Percentiles rank a stretch among this genome's conserved stretches.
phyloP scores from a whole-genome alignment of 495 filamentous ascomycete species.

The Bryoglossum gracile region DNA sequence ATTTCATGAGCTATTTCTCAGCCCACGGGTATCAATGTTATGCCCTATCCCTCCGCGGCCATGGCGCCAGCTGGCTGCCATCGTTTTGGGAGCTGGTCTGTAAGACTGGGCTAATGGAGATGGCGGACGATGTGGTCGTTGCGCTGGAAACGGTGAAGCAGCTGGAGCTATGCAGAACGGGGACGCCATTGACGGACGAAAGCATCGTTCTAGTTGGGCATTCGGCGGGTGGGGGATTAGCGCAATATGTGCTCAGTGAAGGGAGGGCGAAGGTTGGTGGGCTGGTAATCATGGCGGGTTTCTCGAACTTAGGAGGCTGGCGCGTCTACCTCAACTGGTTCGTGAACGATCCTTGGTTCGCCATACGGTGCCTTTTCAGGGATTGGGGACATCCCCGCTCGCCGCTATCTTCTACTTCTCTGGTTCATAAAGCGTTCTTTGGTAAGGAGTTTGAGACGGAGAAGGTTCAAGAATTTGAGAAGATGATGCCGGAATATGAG shows the following conservation, averaged over 20 bases:
- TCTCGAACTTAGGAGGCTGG: slow-evolving; percentile 40
- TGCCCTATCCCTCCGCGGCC: slow-evolving; percentile 41
- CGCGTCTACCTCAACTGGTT: slow-evolving; percentile 39
- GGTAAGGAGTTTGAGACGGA: slow-evolving; percentile 23
- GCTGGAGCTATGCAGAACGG: too few relatives aligned
- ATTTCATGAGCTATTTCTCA: slow-evolving; percentile 38
- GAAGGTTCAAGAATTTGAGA: slow-evolving; percentile 31
- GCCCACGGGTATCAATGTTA: slow-evolving; percentile 36
- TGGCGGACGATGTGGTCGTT: slow-evolving; percentile 37
- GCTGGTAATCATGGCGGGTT: slow-evolving; percentile 32
- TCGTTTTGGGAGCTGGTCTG: slow-evolving; percentile 33
- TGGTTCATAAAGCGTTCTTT: slow-evolving; percentile 40
- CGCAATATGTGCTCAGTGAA: slow-evolving; percentile 37
- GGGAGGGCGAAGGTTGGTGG: slow-evolving; percentile 32
- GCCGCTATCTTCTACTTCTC: slow-evolving; percentile 35
- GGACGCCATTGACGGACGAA: not conserved
- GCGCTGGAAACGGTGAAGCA: slow-evolving; percentile 30
- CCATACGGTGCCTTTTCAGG: slow-evolving; percentile 36
- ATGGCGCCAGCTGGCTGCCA: slow-evolving; percentile 42
- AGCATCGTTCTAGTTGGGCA: slow-evolving; percentile 40
- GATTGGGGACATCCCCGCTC: slow-evolving; percentile 38
- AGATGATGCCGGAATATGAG: slow-evolving; percentile 34
- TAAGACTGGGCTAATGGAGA: slow-evolving; percentile 27
- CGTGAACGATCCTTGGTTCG: slow-evolving; percentile 34
- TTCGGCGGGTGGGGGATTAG: slow-evolving; percentile 38